These are phyloP conservation scores for Zhuliangozyma blackwelliae DNA, from an alignment of 1,139 yeast species.

Conservation along the genomic window DNA sequence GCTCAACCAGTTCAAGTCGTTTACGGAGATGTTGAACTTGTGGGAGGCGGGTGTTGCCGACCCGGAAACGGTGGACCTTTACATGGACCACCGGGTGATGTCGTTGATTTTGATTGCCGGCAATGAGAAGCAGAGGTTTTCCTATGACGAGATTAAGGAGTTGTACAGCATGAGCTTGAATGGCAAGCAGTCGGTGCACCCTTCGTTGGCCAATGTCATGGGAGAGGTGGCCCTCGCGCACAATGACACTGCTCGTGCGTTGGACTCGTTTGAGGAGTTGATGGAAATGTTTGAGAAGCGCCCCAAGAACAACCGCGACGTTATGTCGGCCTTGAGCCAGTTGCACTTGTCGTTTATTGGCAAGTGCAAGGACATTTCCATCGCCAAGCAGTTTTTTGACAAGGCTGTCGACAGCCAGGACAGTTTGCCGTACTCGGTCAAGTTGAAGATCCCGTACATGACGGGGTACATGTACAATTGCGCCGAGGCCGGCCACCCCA, in stretches of 20 bases:
- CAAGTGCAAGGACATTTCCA: slow-evolving; percentile 65
- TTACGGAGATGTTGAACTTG: slow-evolving; percentile 31
- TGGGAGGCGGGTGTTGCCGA: slow-evolving; percentile 45
- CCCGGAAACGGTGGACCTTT: slow-evolving; percentile 16
- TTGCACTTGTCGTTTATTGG: slow-evolving; percentile 81
- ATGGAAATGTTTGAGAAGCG: slow-evolving; percentile 24
- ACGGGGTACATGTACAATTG: slow-evolving; percentile 63
- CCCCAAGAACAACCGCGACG: slow-evolving; percentile 12
- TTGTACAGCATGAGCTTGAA: slow-evolving; percentile 34
- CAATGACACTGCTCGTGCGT: slow-evolving; percentile 37
- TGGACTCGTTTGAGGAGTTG: slow-evolving; percentile 38
- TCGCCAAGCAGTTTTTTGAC: slow-evolving; percentile 70
- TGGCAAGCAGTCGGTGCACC: slow-evolving; percentile 16
- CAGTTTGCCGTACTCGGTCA: slow-evolving; percentile 63
- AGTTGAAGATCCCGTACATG: slow-evolving; percentile 72
- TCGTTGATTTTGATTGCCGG: slow-evolving; percentile 71
- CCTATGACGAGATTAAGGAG: slow-evolving; percentile 51
- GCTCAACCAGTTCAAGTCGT: slow-evolving; percentile 26
- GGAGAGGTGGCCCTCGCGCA: slow-evolving; percentile 40
- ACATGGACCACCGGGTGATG: slow-evolving; percentile 54
- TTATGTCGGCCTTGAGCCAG: slow-evolving; percentile 38
- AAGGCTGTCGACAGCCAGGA: slow-evolving; percentile 57
- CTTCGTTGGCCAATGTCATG: slow-evolving; percentile 30
- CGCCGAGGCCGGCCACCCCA: slow-evolving; percentile 53
- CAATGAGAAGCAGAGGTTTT: slow-evolving; percentile 55